Conservation (phyloP, 2,329 filamentous ascomycete genomes). For the Coniochaeta sp. region DNA sequence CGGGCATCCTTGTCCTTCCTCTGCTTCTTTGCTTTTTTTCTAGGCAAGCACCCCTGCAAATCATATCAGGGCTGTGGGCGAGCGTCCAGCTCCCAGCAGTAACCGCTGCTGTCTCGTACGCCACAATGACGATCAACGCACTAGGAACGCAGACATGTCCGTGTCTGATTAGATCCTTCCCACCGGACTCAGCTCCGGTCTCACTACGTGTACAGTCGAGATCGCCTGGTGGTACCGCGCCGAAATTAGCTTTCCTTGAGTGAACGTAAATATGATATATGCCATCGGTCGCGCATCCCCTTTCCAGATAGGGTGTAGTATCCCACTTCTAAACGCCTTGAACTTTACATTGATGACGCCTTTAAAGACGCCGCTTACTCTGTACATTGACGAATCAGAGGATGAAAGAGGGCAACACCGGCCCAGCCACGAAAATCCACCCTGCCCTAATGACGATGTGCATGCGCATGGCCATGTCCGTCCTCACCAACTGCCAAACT, state of each 20-base stretch:
- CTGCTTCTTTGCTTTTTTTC: not conserved
- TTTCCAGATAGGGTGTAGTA: not conserved
- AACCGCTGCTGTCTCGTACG: not conserved
- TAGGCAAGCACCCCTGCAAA: not conserved
- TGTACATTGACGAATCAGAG: not conserved
- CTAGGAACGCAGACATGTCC: not conserved
- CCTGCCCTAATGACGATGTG: conserved; percentile 16
- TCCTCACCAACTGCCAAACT: conserved; percentile 25
- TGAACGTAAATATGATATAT: not conserved
- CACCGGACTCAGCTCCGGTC: not conserved
- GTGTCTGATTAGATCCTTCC: not conserved
- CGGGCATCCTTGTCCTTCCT: not conserved
- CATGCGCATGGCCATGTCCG: conserved; percentile 11
- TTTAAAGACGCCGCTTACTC: not conserved
- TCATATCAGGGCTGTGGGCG: not conserved
- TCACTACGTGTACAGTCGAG: not conserved
- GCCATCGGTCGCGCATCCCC: not conserved
- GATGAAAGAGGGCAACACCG: conserved; percentile 5
- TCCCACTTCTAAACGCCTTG: not conserved
- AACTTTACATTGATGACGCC: not conserved
- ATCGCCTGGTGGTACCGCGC: not conserved
- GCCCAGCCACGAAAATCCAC: conserved; percentile 4
- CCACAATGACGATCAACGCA: not conserved
- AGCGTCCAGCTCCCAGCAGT: not conserved
- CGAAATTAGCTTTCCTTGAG: not conserved